Base-by-base conservation (phyloP, 305 asterid species). In the Euphrasia arctica region DNA sequence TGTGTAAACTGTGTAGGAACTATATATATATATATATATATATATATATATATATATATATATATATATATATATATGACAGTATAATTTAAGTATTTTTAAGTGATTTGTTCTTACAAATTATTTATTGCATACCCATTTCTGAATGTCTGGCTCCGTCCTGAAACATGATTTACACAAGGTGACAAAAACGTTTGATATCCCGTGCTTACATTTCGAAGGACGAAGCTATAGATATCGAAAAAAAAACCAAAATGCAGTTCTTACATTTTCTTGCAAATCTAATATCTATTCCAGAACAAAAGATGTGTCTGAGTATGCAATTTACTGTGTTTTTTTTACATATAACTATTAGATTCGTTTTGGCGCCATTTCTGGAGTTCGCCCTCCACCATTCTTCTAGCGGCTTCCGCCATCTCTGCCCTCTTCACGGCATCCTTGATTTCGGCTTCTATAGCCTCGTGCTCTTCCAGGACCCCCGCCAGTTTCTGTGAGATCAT, bases 361-460 rank as follows among this genome's bases (percentile, higher is more conserved):
- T 70, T 77, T 50, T 69, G 74, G 51, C 86, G 89, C 94, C 86
- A 73, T 78, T 80, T 90, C 67, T 70, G 75, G 60, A 93, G 81
- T 74, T 93, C 99, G 2, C 66, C 79, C 75, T 86, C 96, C 13
- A 86, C 82, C 0, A 77, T 77, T 63, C 71, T 72, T 55, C 75
- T 85, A 0, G 95, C 96, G 2, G 93, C 96, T 65, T 91, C 97
- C 1, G 95, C 95, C 81, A 81, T 85, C 64, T 81, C 94, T 15
- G 89, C 87, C 58, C 66, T 82, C 77, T 82, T 88, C 48, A 82
- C 29, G 55, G 92, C 92, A 1, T 84, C 90, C 64, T 76, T 68
- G 25, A 74, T 84, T 68, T 84, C 95, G 5, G 77, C 76, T 60
- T 84, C 75, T 54, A 88, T 54, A 63, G 75, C 80, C 58, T 78